Evolutionary conservation across 768 basidiomycete genomes (phyloP).

Genomic region (Naematelia aurantialba): DNA sequence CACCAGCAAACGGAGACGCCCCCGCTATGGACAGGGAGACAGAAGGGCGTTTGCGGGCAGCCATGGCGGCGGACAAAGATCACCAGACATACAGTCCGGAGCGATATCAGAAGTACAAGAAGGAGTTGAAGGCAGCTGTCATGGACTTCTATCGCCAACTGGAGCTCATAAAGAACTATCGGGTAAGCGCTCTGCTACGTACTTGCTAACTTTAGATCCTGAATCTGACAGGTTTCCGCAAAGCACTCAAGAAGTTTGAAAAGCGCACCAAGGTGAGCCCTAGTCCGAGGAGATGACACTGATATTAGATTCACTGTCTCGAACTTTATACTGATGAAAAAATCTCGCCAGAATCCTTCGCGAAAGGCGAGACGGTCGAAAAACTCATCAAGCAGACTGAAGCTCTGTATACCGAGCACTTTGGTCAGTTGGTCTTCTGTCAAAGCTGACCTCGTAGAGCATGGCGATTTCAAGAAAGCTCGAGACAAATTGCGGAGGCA

Average conservation of each 20-base stretch:
- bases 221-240: constrained; percentile 87
- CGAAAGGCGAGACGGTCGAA: constrained; percentile 61
- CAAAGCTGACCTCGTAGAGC: constrained; percentile 50
- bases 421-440: constrained; percentile 59
- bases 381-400: constrained; percentile 73
- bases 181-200: constrained; percentile 55
- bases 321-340: constrained; percentile 76
- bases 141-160: constrained; percentile 80
- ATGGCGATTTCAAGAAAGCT: constrained; percentile 77
- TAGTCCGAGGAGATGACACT: not conserved
- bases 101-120: constrained; percentile 78
- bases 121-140: constrained; percentile 75
- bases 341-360: constrained; percentile 67
- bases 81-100: constrained; percentile 60
- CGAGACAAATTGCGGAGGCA: constrained; percentile 61
- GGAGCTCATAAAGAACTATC: constrained; percentile 82
- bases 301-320: constrained; percentile 61
- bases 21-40: not conserved
- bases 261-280: constrained; percentile 66
- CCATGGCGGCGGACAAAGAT: constrained; percentile 36
- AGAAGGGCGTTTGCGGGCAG: constrained; percentile 17
- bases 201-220: constrained; percentile 57
- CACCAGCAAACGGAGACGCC: not conserved
- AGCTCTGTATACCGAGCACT: constrained; percentile 67
- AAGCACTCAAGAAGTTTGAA: constrained; percentile 77